Evolutionary conservation across 2,329 filamentous ascomycete genomes (phyloP), one percentile per base, ranked within the genome.

Genomic region (Pleurostoma richardsiae): DNA sequence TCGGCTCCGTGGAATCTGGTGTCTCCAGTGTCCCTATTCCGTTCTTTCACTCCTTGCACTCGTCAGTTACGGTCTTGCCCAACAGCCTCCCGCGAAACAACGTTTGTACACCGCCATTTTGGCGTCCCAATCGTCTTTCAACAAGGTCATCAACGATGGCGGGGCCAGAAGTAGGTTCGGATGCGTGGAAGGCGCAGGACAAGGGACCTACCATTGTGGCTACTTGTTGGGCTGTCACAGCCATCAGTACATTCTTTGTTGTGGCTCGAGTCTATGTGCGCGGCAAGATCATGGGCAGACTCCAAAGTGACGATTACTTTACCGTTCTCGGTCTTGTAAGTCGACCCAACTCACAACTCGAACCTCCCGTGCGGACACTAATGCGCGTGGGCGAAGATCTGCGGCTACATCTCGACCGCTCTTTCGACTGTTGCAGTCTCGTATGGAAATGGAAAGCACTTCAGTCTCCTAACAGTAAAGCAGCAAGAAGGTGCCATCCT

Each of bases 381-480:
- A 19, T 19, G 19, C 19, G 19, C 19, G 19, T 29, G 26, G 42
- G 29, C 7, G 10, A 30, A 69, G 61, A 42, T 65, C 4, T 56
- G 63, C 31, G 59, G 62, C 4, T 59, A 67, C 52, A 45, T 56
- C 39, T 67, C 65, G 27, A 60, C 68, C 2, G 61, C 48, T 6
- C 48, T 71, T 10, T 62, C 62, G 2, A 60, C 62, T 6, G 54
- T 58, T 5, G 64, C 66, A 7, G 62, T 73, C 6, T 39, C 43
- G 0, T 50, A 59, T 19, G 71, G 72, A 4, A 69, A 64, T 44
- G 71, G 71, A 2, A 59, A 60, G 41, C 69, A 74, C 52, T 58
- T 64, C 29, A 52, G 49, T 10, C 55, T 60, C 0, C 54, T 74
- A 10, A 49, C 45, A 0, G 39, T 52, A 5, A 48, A 59, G 0